phyloP scores from a whole-genome alignment of 306 rosid species.

The Clitoria ternatea region DNA sequence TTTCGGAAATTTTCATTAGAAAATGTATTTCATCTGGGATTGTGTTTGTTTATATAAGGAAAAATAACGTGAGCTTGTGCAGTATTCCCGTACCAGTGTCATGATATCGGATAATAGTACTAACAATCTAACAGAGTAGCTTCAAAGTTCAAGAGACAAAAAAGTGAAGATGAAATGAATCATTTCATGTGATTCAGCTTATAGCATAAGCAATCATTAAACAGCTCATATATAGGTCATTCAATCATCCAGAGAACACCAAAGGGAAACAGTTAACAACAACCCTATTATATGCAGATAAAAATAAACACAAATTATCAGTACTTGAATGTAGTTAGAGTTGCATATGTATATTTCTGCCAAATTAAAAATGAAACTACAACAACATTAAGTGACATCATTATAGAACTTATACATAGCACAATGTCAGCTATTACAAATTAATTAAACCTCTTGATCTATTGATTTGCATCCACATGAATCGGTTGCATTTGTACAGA shows the following conservation, averaged over 20 bases:
- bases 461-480: conserved; percentile 2
- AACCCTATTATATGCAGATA: neutral
- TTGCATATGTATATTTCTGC: neutral
- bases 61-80: neutral
- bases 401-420: neutral
- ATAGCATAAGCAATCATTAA: neutral
- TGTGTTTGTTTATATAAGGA: neutral
- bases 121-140: neutral
- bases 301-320: neutral
- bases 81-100: neutral
- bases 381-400: neutral
- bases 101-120: neutral
- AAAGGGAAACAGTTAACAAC: neutral
- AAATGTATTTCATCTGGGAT: neutral
- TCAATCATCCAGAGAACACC: neutral
- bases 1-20: neutral
- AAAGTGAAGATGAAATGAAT: neutral
- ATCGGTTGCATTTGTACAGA: conserved; percentile 4
- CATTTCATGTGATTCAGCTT: neutral
- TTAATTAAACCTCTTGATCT: neutral
- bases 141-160: conserved; percentile 6
- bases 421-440: neutral
- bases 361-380: neutral
- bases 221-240: neutral
- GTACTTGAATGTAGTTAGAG: neutral